Percentiles rank a stretch among this genome's conserved stretches.
phyloP scores from a whole-genome alignment of 2,329 filamentous ascomycete genomes.

The Lasiodiplodia hormozganensis region DNA sequence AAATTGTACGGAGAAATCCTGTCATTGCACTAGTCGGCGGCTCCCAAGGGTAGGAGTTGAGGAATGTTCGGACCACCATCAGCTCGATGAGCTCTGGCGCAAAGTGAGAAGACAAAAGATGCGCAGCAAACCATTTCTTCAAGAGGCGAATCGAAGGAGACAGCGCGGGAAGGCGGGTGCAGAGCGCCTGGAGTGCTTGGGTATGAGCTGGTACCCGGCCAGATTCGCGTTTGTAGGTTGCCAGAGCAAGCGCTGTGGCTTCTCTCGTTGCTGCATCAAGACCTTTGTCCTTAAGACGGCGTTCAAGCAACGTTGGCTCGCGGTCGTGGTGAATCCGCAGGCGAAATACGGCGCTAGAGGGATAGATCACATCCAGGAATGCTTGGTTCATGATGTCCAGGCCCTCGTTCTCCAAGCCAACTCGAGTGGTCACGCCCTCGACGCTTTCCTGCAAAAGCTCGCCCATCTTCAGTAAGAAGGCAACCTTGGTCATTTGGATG shows the following conservation, averaged over 20 bases:
- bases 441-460: slow-evolving; percentile 72
- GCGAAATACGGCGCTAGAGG: slow-evolving; percentile 76
- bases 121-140: slow-evolving; percentile 88
- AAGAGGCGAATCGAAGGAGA: slow-evolving; percentile 83
- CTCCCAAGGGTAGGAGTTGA: slow-evolving; percentile 81
- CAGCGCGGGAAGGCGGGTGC: slow-evolving; percentile 79
- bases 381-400: slow-evolving; percentile 75
- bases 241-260: slow-evolving; percentile 72
- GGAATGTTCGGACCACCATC: slow-evolving; percentile 77
- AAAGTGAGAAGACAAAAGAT: slow-evolving; percentile 80
- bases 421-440: slow-evolving; percentile 66
- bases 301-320: slow-evolving; percentile 80
- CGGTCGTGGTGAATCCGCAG: slow-evolving; percentile 88
- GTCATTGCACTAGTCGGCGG: slow-evolving; percentile 77
- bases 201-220: slow-evolving; percentile 77
- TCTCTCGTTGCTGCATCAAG: slow-evolving; percentile 71
- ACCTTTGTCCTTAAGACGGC: slow-evolving; percentile 76
- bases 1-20: slow-evolving; percentile 81
- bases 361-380: slow-evolving; percentile 82
- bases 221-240: slow-evolving; percentile 74
- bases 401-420: slow-evolving; percentile 81
- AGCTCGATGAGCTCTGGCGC: slow-evolving; percentile 85
- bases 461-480: slow-evolving; percentile 78
- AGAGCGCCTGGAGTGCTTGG: slow-evolving; percentile 80
- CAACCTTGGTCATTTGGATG: slow-evolving; percentile 92